Base-by-base conservation (phyloP, 2,329 filamentous ascomycete species). In the Lachnellula occidentalis region DNA sequence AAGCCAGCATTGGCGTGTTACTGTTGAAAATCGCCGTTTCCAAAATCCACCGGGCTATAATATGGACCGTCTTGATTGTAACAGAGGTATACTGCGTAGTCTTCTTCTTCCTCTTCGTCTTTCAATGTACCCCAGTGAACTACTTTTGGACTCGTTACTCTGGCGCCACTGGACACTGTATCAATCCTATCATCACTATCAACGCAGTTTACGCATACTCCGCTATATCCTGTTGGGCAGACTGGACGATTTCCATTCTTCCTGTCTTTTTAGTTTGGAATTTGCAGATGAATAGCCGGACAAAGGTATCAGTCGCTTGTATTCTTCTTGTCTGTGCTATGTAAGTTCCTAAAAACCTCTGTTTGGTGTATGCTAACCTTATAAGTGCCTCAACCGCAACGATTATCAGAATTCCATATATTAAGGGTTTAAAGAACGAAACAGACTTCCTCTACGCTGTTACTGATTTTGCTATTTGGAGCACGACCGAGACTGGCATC, bases 261-360 rank as follows among this genome's bases (percentile, higher is more conserved):
- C 79, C 79, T 0, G 70, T 79, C 6, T 72, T 73, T 12, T 72
- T 82, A 39, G 68, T 82, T 0, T 79, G 77, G 75, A 67, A 74
- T 19, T 69, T 80, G 36, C 73, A 76, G 54, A 76, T 81, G 67
- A 74, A 74, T 42, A 65, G 64, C 39, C 69, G 71, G 37, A 76
- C 74, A 3, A 80, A 79, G 60, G 50, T 73, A 5, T 68, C 73
- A 15, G 70, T 81, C 27, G 73, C 72, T 4, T 60, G 73, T 2
- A 72, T 82, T 47, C 64, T 82, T 2, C 71, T 75, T 41, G 73
- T 81, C 67, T 78, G 73, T 12, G 72, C 78, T 55, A 64, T 80
- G 76, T 79, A 67, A 64, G 70, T 66, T 37, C 31, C 2, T 14
- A 45, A 7, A 12, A 12, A n/a, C 34, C 11, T 12, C 11, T n/a